These are phyloP conservation scores for Scheffersomyces stipitis DNA, from an alignment of 805 yeast genomes.

Conservation along the genomic window DNA sequence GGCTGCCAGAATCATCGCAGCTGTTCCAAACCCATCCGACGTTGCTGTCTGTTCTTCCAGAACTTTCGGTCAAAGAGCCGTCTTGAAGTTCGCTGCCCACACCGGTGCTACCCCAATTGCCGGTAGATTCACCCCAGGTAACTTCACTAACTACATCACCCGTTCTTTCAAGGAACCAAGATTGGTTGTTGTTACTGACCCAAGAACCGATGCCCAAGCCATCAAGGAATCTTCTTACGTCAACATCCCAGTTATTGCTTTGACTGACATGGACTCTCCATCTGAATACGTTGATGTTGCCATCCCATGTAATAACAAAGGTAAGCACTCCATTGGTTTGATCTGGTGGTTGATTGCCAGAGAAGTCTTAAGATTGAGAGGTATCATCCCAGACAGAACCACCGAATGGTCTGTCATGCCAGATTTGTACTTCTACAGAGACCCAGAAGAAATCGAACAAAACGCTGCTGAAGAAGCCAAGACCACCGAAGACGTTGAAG, in stretches of 20 bases:
- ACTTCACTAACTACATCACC: slow-evolving; percentile 99
- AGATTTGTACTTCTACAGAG: slow-evolving; percentile 99
- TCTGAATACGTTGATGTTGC: slow-evolving; percentile 99
- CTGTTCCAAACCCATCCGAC: slow-evolving; percentile 97
- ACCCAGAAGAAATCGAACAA: slow-evolving; percentile 98
- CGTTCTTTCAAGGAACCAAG: slow-evolving; percentile 99
- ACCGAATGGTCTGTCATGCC: slow-evolving; percentile 99
- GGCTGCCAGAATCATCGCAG: slow-evolving; percentile 99
- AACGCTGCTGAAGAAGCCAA: slow-evolving; percentile 58
- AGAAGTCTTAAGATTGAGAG: slow-evolving; percentile 99
- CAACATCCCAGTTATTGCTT: slow-evolving; percentile 99
- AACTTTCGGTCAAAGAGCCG: slow-evolving; percentile 99
- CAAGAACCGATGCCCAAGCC: slow-evolving; percentile 99
- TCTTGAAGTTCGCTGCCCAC: slow-evolving; percentile 98
- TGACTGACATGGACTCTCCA: slow-evolving; percentile 98
- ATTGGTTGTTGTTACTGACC: slow-evolving; percentile 98
- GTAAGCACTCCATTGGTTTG: slow-evolving; percentile 99
- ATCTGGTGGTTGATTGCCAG: slow-evolving; percentile 99
- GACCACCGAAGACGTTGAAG: slow-evolving; percentile 54
- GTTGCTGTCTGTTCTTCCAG: slow-evolving; percentile 99
- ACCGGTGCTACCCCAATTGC: slow-evolving; percentile 99
- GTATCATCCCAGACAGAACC: slow-evolving; percentile 93
- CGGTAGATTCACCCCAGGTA: slow-evolving; percentile 99
- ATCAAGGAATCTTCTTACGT: slow-evolving; percentile 99
- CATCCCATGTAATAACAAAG: slow-evolving; percentile 99